These are phyloP conservation scores for Candida montana DNA, from an alignment of 805 yeast genomes.

Conservation along the genomic window DNA sequence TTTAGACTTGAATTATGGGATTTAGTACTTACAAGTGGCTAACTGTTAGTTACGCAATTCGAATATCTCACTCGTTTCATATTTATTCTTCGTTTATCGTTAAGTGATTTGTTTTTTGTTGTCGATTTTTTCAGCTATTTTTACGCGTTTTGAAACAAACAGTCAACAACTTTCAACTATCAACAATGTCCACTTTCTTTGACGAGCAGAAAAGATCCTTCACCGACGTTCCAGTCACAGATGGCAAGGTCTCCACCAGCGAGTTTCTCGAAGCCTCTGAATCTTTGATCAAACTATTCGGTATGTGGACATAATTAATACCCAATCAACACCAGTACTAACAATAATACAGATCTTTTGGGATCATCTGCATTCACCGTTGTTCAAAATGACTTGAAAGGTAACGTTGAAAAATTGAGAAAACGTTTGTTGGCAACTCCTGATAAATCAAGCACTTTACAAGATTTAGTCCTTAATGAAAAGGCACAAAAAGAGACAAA, in stretches of 20 bases:
- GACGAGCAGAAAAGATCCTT: constrained; percentile 73
- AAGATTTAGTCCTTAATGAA: constrained; percentile 72
- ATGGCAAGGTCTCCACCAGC: constrained; percentile 62
- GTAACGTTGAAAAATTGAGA: constrained; percentile 75
- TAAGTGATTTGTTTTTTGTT: too few species aligned
- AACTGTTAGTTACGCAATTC: too few species aligned
- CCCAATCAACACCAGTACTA: background rate
- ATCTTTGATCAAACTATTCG: constrained; percentile 77
- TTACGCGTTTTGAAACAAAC: too few species aligned
- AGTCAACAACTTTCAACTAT: too few species aligned
- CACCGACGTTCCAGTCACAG: constrained; percentile 63
- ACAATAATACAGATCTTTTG: constrained; percentile 43
- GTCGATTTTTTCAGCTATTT: too few species aligned
- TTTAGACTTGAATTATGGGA: too few species aligned
- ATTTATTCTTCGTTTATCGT: too few species aligned
- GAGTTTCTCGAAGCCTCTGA: constrained; percentile 80
- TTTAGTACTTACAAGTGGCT: too few species aligned
- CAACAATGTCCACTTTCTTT: constrained; percentile 75
- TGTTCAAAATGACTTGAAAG: constrained; percentile 84
- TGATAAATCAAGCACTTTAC: constrained; percentile 58
- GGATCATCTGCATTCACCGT: constrained; percentile 83
- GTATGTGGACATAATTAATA: constrained; percentile 26
- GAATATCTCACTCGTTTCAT: too few species aligned
- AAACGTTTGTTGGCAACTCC: constrained; percentile 63
- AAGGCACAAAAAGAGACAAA: constrained; percentile 56